Conservation (phyloP, 768 basidiomycete genomes). For the Lactarius quietus region DNA sequence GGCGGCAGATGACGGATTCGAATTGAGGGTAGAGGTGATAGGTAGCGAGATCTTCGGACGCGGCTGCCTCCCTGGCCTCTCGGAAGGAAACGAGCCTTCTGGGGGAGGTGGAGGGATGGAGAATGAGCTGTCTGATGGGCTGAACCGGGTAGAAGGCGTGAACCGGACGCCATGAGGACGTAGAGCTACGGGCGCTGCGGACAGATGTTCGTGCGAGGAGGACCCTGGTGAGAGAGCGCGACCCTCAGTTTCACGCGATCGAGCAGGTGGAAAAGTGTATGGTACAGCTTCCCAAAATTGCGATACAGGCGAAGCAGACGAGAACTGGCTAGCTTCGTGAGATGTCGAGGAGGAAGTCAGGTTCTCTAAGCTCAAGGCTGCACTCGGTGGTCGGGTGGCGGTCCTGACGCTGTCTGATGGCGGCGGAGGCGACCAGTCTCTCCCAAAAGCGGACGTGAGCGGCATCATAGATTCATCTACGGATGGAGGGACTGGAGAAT, state of each 20-base stretch:
- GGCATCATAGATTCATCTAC: not conserved
- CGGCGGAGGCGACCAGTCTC: not conserved
- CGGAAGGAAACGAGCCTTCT: not conserved
- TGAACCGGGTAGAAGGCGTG: slow-evolving; percentile 19
- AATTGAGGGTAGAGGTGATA: not conserved
- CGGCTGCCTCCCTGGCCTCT: not conserved
- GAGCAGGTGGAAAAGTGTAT: not conserved
- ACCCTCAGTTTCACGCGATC: not conserved
- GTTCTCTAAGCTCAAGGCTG: slow-evolving; percentile 3
- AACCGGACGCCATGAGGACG: slow-evolving; percentile 17
- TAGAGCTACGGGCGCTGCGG: not conserved
- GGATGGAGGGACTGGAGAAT: slow-evolving; percentile 1
- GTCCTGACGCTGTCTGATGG: not conserved
- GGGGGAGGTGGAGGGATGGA: not conserved
- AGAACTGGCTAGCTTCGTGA: slow-evolving; percentile 2
- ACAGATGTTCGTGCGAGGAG: not conserved
- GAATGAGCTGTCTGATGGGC: slow-evolving; percentile 1
- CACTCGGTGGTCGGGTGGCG: not conserved
- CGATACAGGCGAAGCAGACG: not conserved
- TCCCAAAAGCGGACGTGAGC: not conserved
- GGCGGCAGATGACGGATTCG: not conserved
- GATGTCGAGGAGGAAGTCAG: not conserved
- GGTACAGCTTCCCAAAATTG: not conserved
- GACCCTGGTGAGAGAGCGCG: not conserved
- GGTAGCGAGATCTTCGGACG: slow-evolving; percentile 14